Conservation (phyloP, 1,284 basidiomycete genomes). For the Leccinum pachyderme region DNA sequence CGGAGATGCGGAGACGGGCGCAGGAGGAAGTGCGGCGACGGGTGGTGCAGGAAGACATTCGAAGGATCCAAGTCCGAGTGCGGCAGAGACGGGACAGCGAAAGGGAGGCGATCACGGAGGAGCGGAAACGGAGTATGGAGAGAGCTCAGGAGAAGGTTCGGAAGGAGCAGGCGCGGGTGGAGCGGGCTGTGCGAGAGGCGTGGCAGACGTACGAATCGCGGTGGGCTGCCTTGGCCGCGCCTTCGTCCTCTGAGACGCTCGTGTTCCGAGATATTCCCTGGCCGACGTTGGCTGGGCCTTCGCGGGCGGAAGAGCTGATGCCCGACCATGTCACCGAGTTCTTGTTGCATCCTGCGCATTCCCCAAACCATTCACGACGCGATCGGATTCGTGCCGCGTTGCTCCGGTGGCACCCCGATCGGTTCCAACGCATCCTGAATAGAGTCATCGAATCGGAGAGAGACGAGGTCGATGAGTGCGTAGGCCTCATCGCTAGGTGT, state of each 20-base stretch:
- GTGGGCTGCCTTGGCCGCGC: conserved; percentile 49
- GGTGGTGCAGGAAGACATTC: conserved; percentile 46
- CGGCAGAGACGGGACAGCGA: conserved; percentile 48
- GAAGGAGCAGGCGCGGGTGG: conserved; percentile 38
- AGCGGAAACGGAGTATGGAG: conserved; percentile 33
- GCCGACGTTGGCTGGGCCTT: conserved; percentile 51
- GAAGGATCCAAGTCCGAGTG: conserved; percentile 45
- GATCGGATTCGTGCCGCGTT: conserved; percentile 64
- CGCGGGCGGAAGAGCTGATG: conserved; percentile 48
- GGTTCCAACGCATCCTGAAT: conserved; percentile 57
- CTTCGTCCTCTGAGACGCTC: conserved; percentile 37
- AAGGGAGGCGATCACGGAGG: conserved; percentile 40
- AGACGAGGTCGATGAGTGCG: conserved; percentile 58
- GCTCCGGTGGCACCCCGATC: conserved; percentile 76
- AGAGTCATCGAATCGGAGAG: conserved; percentile 56
- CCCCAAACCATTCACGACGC: conserved; percentile 52
- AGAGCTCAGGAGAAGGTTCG: conserved; percentile 33
- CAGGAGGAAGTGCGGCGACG: conserved; percentile 42
- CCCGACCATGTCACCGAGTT: conserved; percentile 50
- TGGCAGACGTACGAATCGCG: conserved; percentile 61
- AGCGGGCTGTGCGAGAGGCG: conserved; percentile 44
- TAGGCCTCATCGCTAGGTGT: conserved; percentile 65
- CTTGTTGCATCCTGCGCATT: conserved; percentile 60
- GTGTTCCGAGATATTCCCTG: conserved; percentile 67
- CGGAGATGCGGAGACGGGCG: conserved; percentile 42